Percentiles rank a stretch among this genome's conserved stretches.
phyloP scores from a whole-genome alignment of 495 filamentous ascomycete species.

The Penicillium macrosclerotiorum region DNA sequence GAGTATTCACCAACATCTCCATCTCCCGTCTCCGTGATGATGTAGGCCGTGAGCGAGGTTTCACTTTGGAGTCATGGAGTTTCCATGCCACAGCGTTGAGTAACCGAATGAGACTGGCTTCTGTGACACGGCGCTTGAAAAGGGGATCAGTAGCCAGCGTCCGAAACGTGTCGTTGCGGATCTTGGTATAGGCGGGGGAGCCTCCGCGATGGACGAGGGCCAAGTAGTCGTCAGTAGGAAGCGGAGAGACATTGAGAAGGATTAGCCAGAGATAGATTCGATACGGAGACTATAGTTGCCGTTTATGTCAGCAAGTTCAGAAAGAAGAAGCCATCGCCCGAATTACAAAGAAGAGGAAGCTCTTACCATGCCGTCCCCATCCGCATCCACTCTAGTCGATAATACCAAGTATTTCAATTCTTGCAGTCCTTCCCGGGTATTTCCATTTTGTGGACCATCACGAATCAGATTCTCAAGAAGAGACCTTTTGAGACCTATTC shows the following conservation, averaged over 20 bases:
- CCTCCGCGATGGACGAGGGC: constrained; percentile 87
- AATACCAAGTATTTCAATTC: constrained; percentile 75
- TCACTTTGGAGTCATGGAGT: constrained; percentile 71
- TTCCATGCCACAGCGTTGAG: constrained; percentile 97
- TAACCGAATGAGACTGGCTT: constrained; percentile 90
- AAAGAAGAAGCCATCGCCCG: background rate
- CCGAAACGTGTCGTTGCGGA: constrained; percentile 96
- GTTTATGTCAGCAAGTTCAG: background rate
- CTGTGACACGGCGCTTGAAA: constrained; percentile 91
- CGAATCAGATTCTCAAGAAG: constrained; percentile 61
- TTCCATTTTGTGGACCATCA: constrained; percentile 69
- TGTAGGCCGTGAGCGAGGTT: constrained; percentile 37
- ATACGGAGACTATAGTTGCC: constrained; percentile 67
- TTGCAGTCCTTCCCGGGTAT: constrained; percentile 64
- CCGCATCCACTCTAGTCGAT: constrained; percentile 74
- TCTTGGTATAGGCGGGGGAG: constrained; percentile 93
- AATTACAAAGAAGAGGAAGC: too few species aligned
- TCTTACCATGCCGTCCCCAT: constrained; percentile 85
- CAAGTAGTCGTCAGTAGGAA: constrained; percentile 84
- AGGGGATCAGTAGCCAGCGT: constrained; percentile 93
- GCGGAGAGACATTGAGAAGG: constrained; percentile 77
- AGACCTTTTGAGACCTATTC: constrained; percentile 58
- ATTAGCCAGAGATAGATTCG: constrained; percentile 96
- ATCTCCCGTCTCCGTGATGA: constrained; percentile 38
- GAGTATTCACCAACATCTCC: constrained; percentile 40